Base-by-base conservation (phyloP, 768 basidiomycete species). In the Naganishia randhawae region DNA sequence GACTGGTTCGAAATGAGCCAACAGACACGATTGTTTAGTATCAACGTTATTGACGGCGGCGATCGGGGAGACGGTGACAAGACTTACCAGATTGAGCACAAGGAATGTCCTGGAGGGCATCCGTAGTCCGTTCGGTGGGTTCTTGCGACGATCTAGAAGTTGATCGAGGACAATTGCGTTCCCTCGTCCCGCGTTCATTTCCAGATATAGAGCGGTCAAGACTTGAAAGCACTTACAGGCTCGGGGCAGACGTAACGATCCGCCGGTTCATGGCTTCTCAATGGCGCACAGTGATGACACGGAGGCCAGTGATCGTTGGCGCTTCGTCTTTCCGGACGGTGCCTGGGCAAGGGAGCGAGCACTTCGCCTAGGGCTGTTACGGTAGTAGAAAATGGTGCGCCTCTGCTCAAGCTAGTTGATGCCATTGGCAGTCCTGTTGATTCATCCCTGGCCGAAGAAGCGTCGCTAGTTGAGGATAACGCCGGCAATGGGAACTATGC, bases 81-180 rank as follows among this genome's bases (percentile, higher is more conserved):
- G 45, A 22, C 66, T 29, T 57, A 57, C 66, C 66, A 67, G 33
- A 67, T 45, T 0, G 66, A 67, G 27, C 66, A 67, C 35, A 67
- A 27, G 41, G 41, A 41, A 54, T 67, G 66, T 29, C 66, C 66
- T 29, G 52, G 52, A 32, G 66, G 66, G 32, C 52, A 50, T 32
- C 66, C 39, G 41, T 52, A 57, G 33, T 67, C 66, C 22, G 54
- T 57, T n/a, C 52, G 32, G 33, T 42, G 54, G 25, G 63, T 64
- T 45, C 31, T 48, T 45, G 45, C 29, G 17, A 35, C 31, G 50
- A 51, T 50, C 63, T 51, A 39, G 2, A 51, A 14, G 11, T 32
- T 31, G 2, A 54, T 22, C 52, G n/a, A n/a, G n/a, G n/a, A n/a
- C n/a, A n/a, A 29, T 7, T 8, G 31, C 4, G 10, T 31, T 54